A percentile compares a stretch with the other conserved stretches of the same genome.
phyloP scores from a whole-genome alignment of 139 green algal genomes.

The Chlorella vulgaris region DNA sequence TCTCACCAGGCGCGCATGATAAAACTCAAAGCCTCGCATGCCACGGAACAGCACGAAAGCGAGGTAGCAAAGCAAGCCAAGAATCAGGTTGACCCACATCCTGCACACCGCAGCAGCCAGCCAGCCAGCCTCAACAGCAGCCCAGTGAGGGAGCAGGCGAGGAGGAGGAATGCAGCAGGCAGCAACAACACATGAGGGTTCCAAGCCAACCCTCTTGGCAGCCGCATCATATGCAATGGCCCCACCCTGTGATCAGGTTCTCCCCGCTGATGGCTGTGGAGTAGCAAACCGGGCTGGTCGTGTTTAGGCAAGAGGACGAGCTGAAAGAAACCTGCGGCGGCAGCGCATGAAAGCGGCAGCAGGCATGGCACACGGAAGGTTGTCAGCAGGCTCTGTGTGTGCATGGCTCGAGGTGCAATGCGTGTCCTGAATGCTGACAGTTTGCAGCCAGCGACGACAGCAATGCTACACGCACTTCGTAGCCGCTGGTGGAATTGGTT shows the following conservation, averaged over 20 bases:
- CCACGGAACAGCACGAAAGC: slow-evolving; percentile 39
- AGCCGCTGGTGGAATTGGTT: neutral
- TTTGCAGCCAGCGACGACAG: neutral
- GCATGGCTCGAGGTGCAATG: neutral
- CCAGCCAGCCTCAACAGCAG: neutral
- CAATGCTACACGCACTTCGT: neutral
- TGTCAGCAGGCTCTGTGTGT: neutral
- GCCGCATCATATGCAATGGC: neutral
- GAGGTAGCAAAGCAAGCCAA: slow-evolving; percentile 37
- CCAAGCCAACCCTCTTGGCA: neutral
- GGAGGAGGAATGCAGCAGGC: neutral
- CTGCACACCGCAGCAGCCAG: neutral
- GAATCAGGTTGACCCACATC: slow-evolving; percentile 36
- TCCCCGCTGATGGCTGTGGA: slow-evolving; percentile 40
- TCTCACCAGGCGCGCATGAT: slow-evolving; percentile 40
- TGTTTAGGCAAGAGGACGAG: slow-evolving; percentile 25
- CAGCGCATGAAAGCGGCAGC: neutral
- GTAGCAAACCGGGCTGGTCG: slow-evolving; percentile 43
- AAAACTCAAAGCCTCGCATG: slow-evolving; percentile 36
- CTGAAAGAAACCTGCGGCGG: slow-evolving; percentile 7
- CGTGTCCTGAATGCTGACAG: neutral
- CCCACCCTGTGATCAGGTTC: slow-evolving; percentile 42
- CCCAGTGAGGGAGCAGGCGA: neutral
- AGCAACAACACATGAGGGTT: neutral
- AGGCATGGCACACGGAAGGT: neutral